A percentile compares a stretch with the other conserved stretches of the same genome.
These are phyloP conservation scores for Saururus chinensis DNA, from an alignment of 164 flowering plant genomes.

Conservation along the genomic window DNA sequence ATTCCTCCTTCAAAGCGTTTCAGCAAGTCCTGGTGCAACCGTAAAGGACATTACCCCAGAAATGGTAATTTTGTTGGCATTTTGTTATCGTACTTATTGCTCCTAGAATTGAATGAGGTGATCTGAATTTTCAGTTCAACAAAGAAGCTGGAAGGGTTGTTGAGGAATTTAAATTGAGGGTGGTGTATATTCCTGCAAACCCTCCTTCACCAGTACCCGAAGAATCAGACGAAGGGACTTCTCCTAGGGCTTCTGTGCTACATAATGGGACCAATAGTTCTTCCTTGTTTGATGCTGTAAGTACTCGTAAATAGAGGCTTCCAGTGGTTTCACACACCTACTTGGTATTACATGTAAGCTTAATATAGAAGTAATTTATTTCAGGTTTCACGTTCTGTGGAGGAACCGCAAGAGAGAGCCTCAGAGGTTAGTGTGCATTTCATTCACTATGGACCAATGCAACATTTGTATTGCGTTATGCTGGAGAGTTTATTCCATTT, in stretches of 20 bases:
- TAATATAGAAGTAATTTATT: slow-evolving; percentile 2
- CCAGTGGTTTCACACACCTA: not conserved
- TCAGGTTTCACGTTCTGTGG: slow-evolving; percentile 48
- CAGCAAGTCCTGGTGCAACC: slow-evolving; percentile 34
- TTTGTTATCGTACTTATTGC: not conserved
- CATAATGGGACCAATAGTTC: slow-evolving; percentile 41
- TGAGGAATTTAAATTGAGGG: slow-evolving; percentile 79
- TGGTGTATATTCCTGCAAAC: slow-evolving; percentile 66
- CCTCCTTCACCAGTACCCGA: slow-evolving; percentile 96
- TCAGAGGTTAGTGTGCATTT: slow-evolving; percentile 30
- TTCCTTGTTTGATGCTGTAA: slow-evolving; percentile 46
- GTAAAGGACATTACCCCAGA: slow-evolving; percentile 53
- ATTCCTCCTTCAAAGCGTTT: slow-evolving; percentile 71
- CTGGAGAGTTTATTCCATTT: not conserved
- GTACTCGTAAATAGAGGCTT: slow-evolving; percentile 7
- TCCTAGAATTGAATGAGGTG: not conserved
- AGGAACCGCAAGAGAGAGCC: slow-evolving; percentile 36
- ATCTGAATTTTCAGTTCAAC: slow-evolving; percentile 48
- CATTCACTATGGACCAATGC: no score
- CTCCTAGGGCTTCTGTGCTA: slow-evolving; percentile 46
- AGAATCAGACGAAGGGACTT: slow-evolving; percentile 79
- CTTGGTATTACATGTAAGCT: not conserved
- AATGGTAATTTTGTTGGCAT: slow-evolving; percentile 30
- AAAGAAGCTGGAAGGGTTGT: slow-evolving; percentile 62
- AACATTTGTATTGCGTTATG: not conserved